Percentiles rank a stretch among this genome's conserved stretches.
These are phyloP conservation scores for Leishmania martiniquensis DNA, from an alignment of 208 protist species.

Conservation along the genomic window DNA sequence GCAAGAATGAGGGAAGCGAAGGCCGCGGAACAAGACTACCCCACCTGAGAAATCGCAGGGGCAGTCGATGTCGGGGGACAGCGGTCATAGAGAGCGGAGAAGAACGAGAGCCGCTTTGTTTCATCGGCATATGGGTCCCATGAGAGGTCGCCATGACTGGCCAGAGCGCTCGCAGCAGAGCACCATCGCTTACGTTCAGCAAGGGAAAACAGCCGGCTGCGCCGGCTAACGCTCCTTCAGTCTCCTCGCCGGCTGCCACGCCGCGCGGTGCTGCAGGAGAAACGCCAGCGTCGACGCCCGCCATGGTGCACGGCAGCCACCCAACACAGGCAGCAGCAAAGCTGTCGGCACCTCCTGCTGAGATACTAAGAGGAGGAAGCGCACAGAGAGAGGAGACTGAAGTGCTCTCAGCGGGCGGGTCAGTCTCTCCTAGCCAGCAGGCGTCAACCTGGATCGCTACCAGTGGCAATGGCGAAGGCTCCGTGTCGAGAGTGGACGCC, in stretches of 20 bases:
- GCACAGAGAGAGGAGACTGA: not conserved
- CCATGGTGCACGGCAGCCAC: not conserved
- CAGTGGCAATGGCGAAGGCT: not conserved
- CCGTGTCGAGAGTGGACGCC: not conserved
- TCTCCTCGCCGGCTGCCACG: not conserved
- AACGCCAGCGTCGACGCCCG: not conserved
- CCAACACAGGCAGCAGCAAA: not conserved
- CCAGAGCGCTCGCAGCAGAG: slow-evolving; percentile 14
- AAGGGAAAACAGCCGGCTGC: not conserved
- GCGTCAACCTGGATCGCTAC: not conserved
- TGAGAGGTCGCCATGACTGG: not conserved
- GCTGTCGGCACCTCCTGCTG: not conserved
- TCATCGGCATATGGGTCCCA: not conserved
- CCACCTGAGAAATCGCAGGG: slow-evolving; percentile 7
- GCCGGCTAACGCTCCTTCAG: not conserved
- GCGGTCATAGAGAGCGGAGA: not conserved
- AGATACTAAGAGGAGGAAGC: not conserved
- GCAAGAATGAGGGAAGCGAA: not conserved
- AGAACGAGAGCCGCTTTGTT: not conserved
- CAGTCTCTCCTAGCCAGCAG: not conserved
- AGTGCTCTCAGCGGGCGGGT: no score
- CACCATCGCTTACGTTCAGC: slow-evolving; percentile 18
- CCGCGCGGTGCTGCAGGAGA: not conserved
- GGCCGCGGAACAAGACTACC: not conserved
- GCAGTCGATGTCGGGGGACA: not conserved